Evolutionary conservation across 2,329 filamentous ascomycete genomes (phyloP).

Genomic region (Scedosporium aurantiacum): DNA sequence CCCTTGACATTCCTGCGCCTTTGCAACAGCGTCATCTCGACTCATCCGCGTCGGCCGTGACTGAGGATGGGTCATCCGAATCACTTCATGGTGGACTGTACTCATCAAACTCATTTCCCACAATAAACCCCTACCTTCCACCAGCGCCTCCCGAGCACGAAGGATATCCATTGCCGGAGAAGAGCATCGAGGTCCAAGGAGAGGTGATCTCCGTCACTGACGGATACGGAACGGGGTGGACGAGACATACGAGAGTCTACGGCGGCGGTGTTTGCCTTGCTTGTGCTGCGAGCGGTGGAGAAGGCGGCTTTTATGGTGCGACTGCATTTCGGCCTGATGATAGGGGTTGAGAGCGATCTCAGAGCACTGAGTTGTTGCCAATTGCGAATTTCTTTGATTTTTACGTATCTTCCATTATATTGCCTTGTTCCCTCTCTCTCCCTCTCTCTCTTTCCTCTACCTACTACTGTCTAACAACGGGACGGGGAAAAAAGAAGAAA

Average conservation of each 20-base stretch:
- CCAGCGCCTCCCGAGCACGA: constrained; percentile 27
- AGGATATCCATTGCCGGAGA: constrained; percentile 9
- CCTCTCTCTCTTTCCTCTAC: background rate
- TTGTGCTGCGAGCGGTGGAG: constrained; percentile 36
- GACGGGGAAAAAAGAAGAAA: background rate
- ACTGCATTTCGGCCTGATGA: constrained; percentile 33
- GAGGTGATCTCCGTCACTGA: constrained; percentile 40
- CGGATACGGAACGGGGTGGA: constrained; percentile 39
- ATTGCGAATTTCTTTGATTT: background rate
- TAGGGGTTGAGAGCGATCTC: constrained; percentile 25
- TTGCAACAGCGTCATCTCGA: background rate
- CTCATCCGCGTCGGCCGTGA: background rate
- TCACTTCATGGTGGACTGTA: constrained; percentile 19
- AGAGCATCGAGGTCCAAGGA: constrained; percentile 33
- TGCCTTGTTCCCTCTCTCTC: background rate
- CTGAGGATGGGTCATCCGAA: background rate
- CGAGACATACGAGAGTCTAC: constrained; percentile 47
- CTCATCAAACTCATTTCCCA: constrained; percentile 38
- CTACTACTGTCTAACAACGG: no score
- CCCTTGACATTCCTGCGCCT: constrained; percentile 9
- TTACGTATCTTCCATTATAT: background rate
- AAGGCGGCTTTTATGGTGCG: constrained; percentile 40
- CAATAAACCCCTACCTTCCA: constrained; percentile 34
- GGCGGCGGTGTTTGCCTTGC: constrained; percentile 47
- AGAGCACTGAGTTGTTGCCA: background rate